Conservation (phyloP, 2,329 filamentous ascomycete genomes). For the Purpureocillium takamizusanense region DNA sequence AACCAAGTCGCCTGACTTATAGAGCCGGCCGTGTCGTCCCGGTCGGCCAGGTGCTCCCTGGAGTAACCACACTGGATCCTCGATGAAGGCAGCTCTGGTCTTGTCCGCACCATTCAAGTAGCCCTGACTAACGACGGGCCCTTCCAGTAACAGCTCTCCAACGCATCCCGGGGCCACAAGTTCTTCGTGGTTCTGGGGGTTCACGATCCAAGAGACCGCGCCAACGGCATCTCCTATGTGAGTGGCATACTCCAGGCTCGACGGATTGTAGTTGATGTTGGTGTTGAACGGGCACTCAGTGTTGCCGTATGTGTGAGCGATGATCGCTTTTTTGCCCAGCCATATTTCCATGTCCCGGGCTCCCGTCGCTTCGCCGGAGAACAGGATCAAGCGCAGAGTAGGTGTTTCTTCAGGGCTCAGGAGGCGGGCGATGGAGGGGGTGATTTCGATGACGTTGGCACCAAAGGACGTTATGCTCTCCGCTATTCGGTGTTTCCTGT, state of each 20-base stretch:
- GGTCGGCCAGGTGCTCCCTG: neutral
- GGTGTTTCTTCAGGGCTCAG: slow-evolving; percentile 22
- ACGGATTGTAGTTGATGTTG: no score
- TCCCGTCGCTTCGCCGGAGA: no score
- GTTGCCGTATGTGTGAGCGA: no score
- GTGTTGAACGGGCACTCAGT: no score
- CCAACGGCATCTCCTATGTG: slow-evolving; percentile 3
- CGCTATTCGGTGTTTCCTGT: neutral
- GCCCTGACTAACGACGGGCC: slow-evolving; percentile 37
- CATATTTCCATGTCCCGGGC: no score
- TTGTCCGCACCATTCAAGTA: slow-evolving; percentile 31
- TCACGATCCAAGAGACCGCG: slow-evolving; percentile 13
- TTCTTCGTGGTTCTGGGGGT: slow-evolving; percentile 9
- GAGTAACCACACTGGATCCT: slow-evolving; percentile 11
- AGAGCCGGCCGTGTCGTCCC: slow-evolving; percentile 8
- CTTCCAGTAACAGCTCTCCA: slow-evolving; percentile 28
- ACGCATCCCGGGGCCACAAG: slow-evolving; percentile 11
- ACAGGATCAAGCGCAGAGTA: slow-evolving; percentile 28
- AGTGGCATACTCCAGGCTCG: no score
- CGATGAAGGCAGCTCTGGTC: slow-evolving; percentile 21
- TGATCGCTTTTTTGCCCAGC: no score
- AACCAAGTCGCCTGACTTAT: slow-evolving; percentile 11
- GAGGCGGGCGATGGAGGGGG: neutral
- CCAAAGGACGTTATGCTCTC: neutral
- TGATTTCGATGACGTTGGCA: neutral